These are phyloP conservation scores for Closterium sp. DNA, from an alignment of 139 green algal species.

Conservation along the genomic window DNA sequence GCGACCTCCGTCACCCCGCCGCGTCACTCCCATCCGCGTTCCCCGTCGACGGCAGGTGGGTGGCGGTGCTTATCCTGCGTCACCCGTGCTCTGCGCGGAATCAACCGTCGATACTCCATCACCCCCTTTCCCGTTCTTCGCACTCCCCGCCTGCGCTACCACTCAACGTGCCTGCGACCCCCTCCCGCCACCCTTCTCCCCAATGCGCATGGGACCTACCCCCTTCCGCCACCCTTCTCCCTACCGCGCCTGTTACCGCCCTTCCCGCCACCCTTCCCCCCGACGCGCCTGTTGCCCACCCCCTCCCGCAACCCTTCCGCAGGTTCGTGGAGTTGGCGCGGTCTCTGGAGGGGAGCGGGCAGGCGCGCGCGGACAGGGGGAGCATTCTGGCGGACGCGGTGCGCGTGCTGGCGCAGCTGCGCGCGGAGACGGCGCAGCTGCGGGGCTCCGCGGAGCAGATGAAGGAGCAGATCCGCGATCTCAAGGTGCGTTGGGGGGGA, in stretches of 20 bases:
- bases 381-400: conserved; percentile 69
- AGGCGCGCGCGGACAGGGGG: conserved; percentile 71
- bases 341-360: conserved; percentile 54
- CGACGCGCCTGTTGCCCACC: background rate
- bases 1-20: no score
- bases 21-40: no score
- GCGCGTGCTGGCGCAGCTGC: conserved; percentile 61
- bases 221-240: background rate
- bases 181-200: background rate
- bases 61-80: background rate
- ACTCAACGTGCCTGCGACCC: no score
- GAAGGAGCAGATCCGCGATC: conserved; percentile 69
- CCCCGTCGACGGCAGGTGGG: no score
- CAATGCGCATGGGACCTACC: background rate
- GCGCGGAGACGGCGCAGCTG: conserved; percentile 55
- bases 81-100: background rate
- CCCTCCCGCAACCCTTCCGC: background rate
- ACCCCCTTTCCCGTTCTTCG: no score
- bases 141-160: no score
- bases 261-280: background rate
- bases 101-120: no score
- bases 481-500: conserved; percentile 54
- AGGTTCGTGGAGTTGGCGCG: conserved; percentile 50
- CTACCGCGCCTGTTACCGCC: background rate
- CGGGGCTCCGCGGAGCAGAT: conserved; percentile 54